Evolutionary conservation across 1,139 yeast genomes (phyloP).

Genomic region (Geotrichum macrosporum): DNA sequence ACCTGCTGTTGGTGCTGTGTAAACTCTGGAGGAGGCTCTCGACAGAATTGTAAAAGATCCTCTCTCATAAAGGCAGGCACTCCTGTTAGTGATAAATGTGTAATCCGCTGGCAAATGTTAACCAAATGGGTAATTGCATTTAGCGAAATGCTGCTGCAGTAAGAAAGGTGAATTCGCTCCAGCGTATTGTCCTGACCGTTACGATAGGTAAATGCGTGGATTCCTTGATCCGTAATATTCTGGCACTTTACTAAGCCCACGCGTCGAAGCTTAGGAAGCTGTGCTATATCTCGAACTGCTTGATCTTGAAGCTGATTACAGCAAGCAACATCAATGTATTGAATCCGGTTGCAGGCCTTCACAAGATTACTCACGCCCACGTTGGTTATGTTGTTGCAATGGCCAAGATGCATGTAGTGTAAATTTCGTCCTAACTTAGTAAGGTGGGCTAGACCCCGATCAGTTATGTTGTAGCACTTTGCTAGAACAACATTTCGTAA

Average conservation of each 20-base stretch:
- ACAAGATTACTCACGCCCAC: constrained; percentile 75
- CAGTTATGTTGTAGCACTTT: constrained; percentile 85
- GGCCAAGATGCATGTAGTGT: constrained; percentile 90
- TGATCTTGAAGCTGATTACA: constrained; percentile 85
- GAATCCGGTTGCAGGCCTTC: constrained; percentile 76
- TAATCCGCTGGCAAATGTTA: constrained; percentile 76
- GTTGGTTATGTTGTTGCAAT: constrained; percentile 87
- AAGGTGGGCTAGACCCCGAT: constrained; percentile 68
- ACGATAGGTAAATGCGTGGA: constrained; percentile 68
- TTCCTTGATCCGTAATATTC: constrained; percentile 82
- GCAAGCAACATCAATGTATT: constrained; percentile 92
- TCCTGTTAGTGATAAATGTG: constrained; percentile 91
- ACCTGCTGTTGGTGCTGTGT: constrained; percentile 79
- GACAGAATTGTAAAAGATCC: constrained; percentile 81
- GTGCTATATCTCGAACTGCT: constrained; percentile 72
- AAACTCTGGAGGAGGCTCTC: constrained; percentile 91
- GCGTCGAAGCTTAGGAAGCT: constrained; percentile 75
- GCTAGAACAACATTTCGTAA: constrained; percentile 84
- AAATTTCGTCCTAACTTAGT: constrained; percentile 72
- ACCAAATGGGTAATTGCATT: constrained; percentile 49
- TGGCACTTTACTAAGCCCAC: constrained; percentile 92
- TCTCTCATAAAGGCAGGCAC: constrained; percentile 80
- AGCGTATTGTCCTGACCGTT: constrained; percentile 63
- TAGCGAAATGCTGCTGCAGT: constrained; percentile 71
- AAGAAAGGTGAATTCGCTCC: constrained; percentile 89